phyloP scores from a whole-genome alignment of 1,284 basidiomycete species.

The Dichomitus squalens region DNA sequence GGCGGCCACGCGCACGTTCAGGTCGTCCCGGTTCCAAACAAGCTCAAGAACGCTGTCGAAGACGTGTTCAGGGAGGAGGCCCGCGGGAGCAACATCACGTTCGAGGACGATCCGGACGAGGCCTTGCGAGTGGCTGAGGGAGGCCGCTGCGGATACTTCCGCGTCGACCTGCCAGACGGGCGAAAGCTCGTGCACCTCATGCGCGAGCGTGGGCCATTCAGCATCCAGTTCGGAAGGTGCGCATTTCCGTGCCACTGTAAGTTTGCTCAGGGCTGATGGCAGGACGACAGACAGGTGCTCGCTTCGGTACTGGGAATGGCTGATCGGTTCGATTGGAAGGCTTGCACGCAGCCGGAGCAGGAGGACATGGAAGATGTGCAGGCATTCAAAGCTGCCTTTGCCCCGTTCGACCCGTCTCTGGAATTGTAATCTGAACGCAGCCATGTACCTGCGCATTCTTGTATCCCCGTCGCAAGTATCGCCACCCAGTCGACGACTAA shows the following conservation, averaged over 20 bases:
- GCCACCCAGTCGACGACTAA: background rate
- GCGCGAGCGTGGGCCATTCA: conserved; percentile 76
- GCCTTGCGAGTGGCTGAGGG: conserved; percentile 57
- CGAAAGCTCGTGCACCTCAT: conserved; percentile 84
- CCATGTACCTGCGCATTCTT: background rate
- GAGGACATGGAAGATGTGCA: conserved; percentile 83
- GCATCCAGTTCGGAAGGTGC: conserved; percentile 91
- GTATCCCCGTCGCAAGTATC: too few relatives aligned
- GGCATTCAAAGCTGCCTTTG: conserved; percentile 82
- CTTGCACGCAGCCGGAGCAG: conserved; percentile 76
- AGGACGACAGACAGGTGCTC: conserved; percentile 67
- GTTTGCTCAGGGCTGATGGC: conserved; percentile 6
- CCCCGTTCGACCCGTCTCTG: conserved; percentile 63
- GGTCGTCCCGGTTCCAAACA: conserved; percentile 77
- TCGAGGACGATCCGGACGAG: conserved; percentile 61
- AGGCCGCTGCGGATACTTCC: conserved; percentile 79
- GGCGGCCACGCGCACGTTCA: conserved; percentile 96
- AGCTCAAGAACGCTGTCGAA: conserved; percentile 64
- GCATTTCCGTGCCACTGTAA: conserved; percentile 28
- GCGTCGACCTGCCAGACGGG: conserved; percentile 89
- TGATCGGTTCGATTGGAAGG: conserved; percentile 89
- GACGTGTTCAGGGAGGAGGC: conserved; percentile 73
- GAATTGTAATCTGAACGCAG: conserved; percentile 2
- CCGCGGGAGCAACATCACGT: conserved; percentile 62
- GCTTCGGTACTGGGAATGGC: conserved; percentile 73